A percentile compares a stretch with the other conserved stretches of the same genome.
These are phyloP conservation scores for Flaveria brownii DNA, from an alignment of 129 eudicot genomes.

Conservation along the genomic window DNA sequence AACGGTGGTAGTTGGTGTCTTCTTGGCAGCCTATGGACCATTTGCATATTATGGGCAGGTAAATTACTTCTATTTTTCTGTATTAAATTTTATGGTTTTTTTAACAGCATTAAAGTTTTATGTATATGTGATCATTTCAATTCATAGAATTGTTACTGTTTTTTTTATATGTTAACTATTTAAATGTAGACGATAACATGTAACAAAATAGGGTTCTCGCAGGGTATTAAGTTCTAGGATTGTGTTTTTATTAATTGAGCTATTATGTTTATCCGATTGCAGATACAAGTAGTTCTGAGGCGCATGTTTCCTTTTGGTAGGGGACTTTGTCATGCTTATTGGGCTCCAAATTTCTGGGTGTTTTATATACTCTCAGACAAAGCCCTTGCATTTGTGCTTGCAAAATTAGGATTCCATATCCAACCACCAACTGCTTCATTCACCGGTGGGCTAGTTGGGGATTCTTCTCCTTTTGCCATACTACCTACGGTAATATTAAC, in stretches of 20 bases:
- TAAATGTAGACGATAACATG: neutral
- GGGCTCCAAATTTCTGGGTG: constrained; percentile 99
- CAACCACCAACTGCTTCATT: constrained; percentile 82
- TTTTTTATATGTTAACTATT: neutral
- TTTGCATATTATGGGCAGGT: constrained; percentile 86
- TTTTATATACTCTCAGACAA: constrained; percentile 84
- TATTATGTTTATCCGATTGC: constrained; percentile 37
- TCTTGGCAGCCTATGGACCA: constrained; percentile 83
- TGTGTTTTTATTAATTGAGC: neutral
- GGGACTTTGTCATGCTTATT: constrained; percentile 97
- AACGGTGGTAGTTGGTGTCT: constrained; percentile 56
- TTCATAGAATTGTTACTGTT: neutral
- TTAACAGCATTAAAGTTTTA: neutral
- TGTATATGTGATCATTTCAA: neutral
- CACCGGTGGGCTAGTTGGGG: constrained; percentile 92
- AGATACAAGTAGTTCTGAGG: constrained; percentile 68
- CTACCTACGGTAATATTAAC: constrained; percentile 60
- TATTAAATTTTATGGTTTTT: neutral
- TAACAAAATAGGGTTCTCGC: neutral
- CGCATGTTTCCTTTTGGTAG: constrained; percentile 99
- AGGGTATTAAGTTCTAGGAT: neutral
- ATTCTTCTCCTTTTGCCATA: constrained; percentile 85
- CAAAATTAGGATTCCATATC: constrained; percentile 61
- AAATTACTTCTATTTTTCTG: constrained; percentile 12
- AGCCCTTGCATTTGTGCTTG: constrained; percentile 52